phyloP scores from a whole-genome alignment of 176 grass and related monocot species.

The Triticum urartu region DNA sequence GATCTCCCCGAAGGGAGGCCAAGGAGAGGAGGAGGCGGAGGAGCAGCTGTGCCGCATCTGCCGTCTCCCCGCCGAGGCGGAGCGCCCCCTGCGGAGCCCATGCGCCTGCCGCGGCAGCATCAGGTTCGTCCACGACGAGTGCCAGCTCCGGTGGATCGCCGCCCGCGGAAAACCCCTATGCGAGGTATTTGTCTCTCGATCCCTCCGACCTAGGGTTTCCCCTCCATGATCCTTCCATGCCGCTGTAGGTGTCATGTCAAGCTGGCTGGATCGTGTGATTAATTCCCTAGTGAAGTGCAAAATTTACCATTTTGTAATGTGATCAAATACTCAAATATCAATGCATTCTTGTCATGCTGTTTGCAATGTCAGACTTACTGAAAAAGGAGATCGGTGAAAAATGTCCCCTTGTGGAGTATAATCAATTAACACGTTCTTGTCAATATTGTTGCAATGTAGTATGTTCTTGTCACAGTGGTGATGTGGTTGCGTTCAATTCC shows the following conservation, averaged over 20 bases:
- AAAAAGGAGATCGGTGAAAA: no score
- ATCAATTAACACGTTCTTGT: no score
- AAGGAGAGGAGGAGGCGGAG: neutral
- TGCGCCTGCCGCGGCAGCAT: slow-evolving; percentile 41
- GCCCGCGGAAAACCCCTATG: neutral
- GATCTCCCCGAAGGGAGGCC: neutral
- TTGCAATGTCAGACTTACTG: no score
- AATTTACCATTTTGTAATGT: neutral
- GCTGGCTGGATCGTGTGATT: neutral
- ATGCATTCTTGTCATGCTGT: neutral
- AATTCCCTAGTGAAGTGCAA: neutral
- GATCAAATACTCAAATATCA: neutral
- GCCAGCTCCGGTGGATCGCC: slow-evolving; percentile 41
- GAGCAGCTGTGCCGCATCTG: slow-evolving; percentile 38
- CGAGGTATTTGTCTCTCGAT: slow-evolving; percentile 5
- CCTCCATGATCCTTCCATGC: no score
- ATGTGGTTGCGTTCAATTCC: no score
- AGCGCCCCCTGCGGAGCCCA: slow-evolving; percentile 9
- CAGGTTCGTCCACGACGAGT: slow-evolving; percentile 47
- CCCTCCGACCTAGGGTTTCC: neutral
- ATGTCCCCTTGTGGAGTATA: no score
- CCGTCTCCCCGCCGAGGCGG: slow-evolving; percentile 14
- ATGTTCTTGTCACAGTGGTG: no score
- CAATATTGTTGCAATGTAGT: neutral
- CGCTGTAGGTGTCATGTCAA: neutral